A percentile compares a stretch with the other conserved stretches of the same genome.
Evolutionary conservation across 2,329 filamentous ascomycete genomes (phyloP).

Genomic region (Ascosphaera aggregata): DNA sequence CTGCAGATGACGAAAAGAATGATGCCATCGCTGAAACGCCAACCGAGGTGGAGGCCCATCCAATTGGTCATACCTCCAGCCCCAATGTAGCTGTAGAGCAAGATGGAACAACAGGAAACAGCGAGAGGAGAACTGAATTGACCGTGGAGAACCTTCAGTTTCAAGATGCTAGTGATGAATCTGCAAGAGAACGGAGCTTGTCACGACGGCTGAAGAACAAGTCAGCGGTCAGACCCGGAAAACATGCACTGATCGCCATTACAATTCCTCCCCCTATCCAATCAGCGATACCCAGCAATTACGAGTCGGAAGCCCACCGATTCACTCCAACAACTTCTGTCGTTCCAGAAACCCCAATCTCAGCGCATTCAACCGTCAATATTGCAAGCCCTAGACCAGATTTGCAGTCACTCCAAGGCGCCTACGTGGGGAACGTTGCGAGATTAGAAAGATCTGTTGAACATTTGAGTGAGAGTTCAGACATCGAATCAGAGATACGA

Average conservation of each 20-base stretch:
- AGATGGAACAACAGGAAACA: no score
- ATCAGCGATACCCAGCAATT: background rate
- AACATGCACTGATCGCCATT: background rate
- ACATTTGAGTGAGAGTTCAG: conserved; percentile 23
- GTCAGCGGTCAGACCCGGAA: background rate
- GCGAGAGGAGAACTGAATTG: no score
- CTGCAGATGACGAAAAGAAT: conserved; percentile 3
- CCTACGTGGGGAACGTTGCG: conserved; percentile 26
- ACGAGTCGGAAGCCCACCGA: background rate
- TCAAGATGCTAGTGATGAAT: background rate
- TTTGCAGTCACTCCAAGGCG: conserved; percentile 26
- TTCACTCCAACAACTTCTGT: background rate
- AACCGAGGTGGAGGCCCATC: background rate
- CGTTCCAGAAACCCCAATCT: background rate
- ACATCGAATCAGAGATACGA: conserved; percentile 22
- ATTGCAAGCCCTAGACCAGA: conserved; percentile 19
- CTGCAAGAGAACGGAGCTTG: background rate
- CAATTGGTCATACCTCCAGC: no score
- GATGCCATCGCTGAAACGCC: background rate
- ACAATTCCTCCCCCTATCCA: background rate
- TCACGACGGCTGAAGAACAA: background rate
- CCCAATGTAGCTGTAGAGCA: no score
- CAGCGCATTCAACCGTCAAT: background rate
- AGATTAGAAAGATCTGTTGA: conserved; percentile 25
- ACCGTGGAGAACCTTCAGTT: background rate